Evolutionary conservation across 306 rosid species (phyloP), one percentile per base, ranked within the genome.

Genomic region (Cicer chorassanicum): DNA sequence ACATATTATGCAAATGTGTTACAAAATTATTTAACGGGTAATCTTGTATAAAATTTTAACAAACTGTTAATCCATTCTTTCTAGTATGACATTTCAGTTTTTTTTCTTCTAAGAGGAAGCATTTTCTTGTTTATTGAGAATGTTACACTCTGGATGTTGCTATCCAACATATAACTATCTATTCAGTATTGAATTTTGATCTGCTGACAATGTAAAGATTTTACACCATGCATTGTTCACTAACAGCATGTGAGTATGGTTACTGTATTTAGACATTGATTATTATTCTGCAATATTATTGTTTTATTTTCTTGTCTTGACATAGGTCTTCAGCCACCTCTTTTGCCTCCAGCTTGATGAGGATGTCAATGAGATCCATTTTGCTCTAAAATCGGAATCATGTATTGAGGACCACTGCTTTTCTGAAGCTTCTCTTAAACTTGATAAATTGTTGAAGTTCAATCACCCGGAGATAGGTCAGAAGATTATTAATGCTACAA

Each of bases 331-430:
- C 68, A 71, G 85, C 78, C 93, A 86, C 84, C 84, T 94, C 48
- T 88, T 84, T 82, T 46, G 81, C 85, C 96, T 94, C 78, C 86
- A 86, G 81, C 86, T 87, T 51, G 98, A 91, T 60, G 96, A 93
- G 84, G 98, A 94, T 55, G 93, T 94, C 53, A 94, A 94, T 72
- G 97, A 91, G 86, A 91, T 91, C 48, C 83, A 91, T 54, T 91
- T 91, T 63, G 97, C 93, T 19, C 93, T 91, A 40, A 84, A 86
- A 54, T 87, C 88, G 0, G 90, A 87, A 65, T 79, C 89, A 9
- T 76, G 87, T 63, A 42, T 83, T n/a, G 72, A 83, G 75, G 93
- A 86, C 72, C 81, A 61, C 78, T 64, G 68, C 68, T 83, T 86
- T 61, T 54, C 90, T 1, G 88, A 87, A 82, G 91, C 95, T 19